Base-by-base conservation (phyloP, 1,284 basidiomycete species). In the Laetiporus sulphureus region DNA sequence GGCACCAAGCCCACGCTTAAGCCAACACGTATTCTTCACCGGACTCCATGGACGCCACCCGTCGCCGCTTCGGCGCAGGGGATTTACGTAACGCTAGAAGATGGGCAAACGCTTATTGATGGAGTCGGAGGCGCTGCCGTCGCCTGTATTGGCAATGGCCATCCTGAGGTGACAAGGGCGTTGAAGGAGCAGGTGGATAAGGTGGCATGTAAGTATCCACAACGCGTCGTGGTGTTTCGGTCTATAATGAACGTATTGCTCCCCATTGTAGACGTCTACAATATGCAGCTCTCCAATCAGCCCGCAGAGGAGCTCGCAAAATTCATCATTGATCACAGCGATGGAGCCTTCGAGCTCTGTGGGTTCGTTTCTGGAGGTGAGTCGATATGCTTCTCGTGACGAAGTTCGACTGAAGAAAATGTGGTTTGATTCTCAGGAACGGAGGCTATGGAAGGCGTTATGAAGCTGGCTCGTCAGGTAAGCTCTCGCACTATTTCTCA, bases 51-150 rank as follows among this genome's bases (percentile, higher is more conserved):
- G 78, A 68, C 56, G 22, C 84, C 80, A 5, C 83, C 83, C 11
- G 64, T 87, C 12, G 86, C 83, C 3, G 64, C 72, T 15, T 64
- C 70, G 12, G 83, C 70, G 1, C 61, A 84, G 49, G 87, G 87
- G n/a, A 72, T 79, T 29, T 83, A 86, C 54, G 61, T 88, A 32
- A 69, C 71, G 19, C 68, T 87, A 11, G 75, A 83, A 54, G 75
- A 80, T 58, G 88, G 87, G 1, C 67, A 65, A 40, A 69, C 61
- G 40, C 53, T 90, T 25, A 69, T 90, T 48, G 88, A 91, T 63
- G 83, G 72, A 11, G 76, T 85, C 36, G 91, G 89, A 32, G 91
- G 91, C 24, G 89, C 90, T 4, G 89, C 91, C 7, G 90, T 93
- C 29, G 65, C 79, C 4, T 88, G 82, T 54, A 62, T 93, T 35